Conservation (phyloP, 345 rosid genomes). For the Fremontodendron californicum region DNA sequence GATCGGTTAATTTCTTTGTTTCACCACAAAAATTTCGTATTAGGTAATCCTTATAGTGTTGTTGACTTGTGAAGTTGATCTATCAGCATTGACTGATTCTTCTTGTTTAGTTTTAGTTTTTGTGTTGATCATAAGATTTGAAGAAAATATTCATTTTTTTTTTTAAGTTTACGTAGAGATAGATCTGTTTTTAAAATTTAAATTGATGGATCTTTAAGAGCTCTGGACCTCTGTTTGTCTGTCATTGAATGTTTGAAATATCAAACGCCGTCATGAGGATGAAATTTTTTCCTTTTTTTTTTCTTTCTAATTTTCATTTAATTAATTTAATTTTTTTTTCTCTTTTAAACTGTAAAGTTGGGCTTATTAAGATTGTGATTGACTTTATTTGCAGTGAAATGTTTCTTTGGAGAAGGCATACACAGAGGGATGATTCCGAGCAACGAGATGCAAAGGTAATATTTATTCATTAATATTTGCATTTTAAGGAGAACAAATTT, state of each 20-base stretch:
- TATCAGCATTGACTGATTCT: not conserved
- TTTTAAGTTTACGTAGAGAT: not conserved
- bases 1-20: too few species aligned
- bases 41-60: not conserved
- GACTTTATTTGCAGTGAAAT: conserved; percentile 26
- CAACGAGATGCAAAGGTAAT: conserved; percentile 59
- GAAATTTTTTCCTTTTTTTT: too few species aligned
- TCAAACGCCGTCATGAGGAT: not conserved
- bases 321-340: not conserved
- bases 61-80: not conserved
- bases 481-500: not conserved
- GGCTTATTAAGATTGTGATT: not conserved
- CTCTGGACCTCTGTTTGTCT: not conserved
- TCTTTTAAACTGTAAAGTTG: not conserved
- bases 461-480: not conserved
- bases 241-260: not conserved
- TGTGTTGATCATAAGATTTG: not conserved
- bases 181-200: not conserved
- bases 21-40: not conserved
- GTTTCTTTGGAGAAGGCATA: conserved; percentile 48
- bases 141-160: not conserved
- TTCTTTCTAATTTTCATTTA: not conserved
- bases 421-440: conserved; percentile 41
- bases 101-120: not conserved
- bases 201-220: conserved; percentile 2